Evolutionary conservation across 768 basidiomycete genomes (phyloP).

Genomic region (Fomitopsis pulvina): DNA sequence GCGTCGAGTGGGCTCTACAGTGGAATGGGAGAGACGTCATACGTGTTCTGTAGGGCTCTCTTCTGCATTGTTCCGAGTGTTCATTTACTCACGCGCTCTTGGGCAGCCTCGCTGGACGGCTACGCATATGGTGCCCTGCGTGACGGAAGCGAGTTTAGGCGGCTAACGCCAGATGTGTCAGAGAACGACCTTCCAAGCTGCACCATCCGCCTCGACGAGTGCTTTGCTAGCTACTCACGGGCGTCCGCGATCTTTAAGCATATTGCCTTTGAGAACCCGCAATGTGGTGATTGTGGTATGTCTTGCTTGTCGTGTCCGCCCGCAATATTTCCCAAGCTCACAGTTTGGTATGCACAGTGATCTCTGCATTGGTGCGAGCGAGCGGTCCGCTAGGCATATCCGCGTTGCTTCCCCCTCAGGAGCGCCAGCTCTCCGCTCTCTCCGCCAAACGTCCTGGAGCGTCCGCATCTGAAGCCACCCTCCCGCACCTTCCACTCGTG

Average conservation of each 20-base stretch:
- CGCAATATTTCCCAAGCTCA: neutral
- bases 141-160: conserved; percentile 8
- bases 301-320: neutral
- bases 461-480: neutral
- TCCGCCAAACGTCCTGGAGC: conserved; percentile 2
- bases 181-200: conserved; percentile 13
- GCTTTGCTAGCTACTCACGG: conserved; percentile 12
- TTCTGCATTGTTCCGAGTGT: neutral
- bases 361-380: conserved; percentile 24
- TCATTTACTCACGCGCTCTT: neutral
- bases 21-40: conserved; percentile 13
- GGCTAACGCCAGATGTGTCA: conserved; percentile 4
- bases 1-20: conserved; percentile 10
- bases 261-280: conserved; percentile 24
- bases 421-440: conserved; percentile 8
- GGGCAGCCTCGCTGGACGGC: conserved; percentile 25
- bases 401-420: conserved; percentile 27
- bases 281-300: conserved; percentile 32
- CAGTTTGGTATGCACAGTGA: conserved; percentile 12
- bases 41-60: conserved; percentile 16
- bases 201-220: conserved; percentile 16
- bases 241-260: conserved; percentile 27
- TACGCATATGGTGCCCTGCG: conserved; percentile 24
- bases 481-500: conserved; percentile 19
- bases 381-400: conserved; percentile 28